These are phyloP conservation scores for Jaapia argillacea DNA, from an alignment of 768 basidiomycete genomes.

Conservation along the genomic window DNA sequence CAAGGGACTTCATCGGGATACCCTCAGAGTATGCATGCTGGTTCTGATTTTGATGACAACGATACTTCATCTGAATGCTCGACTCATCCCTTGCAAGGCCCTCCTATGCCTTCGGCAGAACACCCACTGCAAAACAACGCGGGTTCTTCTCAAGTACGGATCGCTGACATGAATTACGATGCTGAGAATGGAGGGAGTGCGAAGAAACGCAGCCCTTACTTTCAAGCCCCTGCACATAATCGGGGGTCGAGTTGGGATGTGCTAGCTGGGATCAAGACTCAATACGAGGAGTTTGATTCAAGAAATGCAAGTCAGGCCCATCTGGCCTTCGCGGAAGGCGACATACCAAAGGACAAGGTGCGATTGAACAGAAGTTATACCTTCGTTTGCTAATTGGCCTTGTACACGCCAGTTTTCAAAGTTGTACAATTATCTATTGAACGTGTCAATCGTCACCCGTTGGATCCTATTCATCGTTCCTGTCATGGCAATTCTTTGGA, in stretches of 20 bases:
- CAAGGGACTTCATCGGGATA: no score
- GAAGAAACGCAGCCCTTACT: neutral
- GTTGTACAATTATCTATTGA: slow-evolving; percentile 65
- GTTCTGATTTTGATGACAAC: no score
- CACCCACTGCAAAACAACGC: no score
- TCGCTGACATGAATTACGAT: no score
- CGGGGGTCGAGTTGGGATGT: slow-evolving; percentile 40
- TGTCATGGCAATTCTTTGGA: slow-evolving; percentile 55
- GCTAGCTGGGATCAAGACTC: slow-evolving; percentile 36
- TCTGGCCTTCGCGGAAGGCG: slow-evolving; percentile 50
- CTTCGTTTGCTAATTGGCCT: slow-evolving; percentile 1
- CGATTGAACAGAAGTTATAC: slow-evolving; percentile 11
- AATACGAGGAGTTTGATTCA: slow-evolving; percentile 49
- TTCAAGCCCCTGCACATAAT: slow-evolving; percentile 1
- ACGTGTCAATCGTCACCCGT: slow-evolving; percentile 67
- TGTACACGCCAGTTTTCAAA: slow-evolving; percentile 35
- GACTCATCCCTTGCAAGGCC: no score
- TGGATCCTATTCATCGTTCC: slow-evolving; percentile 79
- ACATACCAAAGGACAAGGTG: slow-evolving; percentile 47
- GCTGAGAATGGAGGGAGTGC: neutral
- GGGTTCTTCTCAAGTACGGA: no score
- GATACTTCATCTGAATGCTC: no score
- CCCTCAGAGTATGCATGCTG: no score
- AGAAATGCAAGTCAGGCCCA: slow-evolving; percentile 40
- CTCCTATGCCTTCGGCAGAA: no score